phyloP scores from a whole-genome alignment of 805 yeast species.

The Komagataella pastoris region DNA sequence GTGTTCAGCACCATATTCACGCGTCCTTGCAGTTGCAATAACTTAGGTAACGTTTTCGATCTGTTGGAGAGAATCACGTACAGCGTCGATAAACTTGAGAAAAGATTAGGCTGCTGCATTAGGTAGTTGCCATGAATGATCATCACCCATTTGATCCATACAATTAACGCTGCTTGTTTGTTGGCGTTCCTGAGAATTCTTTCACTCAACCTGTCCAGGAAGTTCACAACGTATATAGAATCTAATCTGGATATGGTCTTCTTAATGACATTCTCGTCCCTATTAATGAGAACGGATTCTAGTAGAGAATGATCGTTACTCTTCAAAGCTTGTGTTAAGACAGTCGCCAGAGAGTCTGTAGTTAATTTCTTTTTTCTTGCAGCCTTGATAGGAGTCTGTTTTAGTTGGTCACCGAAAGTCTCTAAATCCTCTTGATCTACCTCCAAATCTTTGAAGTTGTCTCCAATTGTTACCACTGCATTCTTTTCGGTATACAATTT shows the following conservation, averaged over 20 bases:
- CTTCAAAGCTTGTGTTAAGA: constrained; percentile 79
- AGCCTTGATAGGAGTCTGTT: constrained; percentile 9
- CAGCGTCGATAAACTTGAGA: constrained; percentile 26
- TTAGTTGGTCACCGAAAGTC: constrained; percentile 4
- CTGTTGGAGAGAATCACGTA: constrained; percentile 34
- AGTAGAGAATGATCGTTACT: constrained; percentile 78
- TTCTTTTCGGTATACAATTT: constrained; percentile 47
- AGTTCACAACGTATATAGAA: constrained; percentile 31
- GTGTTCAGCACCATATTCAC: constrained; percentile 32
- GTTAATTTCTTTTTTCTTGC: constrained; percentile 24
- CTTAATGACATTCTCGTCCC: constrained; percentile 34
- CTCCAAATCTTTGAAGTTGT: constrained; percentile 42
- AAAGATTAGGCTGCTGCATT: constrained; percentile 30
- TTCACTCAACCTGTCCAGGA: constrained; percentile 40
- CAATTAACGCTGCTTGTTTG: constrained; percentile 34
- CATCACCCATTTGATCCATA: constrained; percentile 44
- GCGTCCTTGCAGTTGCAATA: constrained; percentile 38
- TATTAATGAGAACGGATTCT: constrained; percentile 63
- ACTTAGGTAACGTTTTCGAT: constrained; percentile 32
- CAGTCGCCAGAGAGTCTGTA: constrained; percentile 69
- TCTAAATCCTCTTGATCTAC: constrained; percentile 31
- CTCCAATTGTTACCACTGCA: constrained; percentile 51
- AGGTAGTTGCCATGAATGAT: constrained; percentile 41
- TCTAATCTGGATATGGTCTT: constrained; percentile 36
- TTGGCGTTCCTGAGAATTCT: constrained; percentile 34